Base-by-base conservation (phyloP, 257 asterid species). In the Salvia hispanica region DNA sequence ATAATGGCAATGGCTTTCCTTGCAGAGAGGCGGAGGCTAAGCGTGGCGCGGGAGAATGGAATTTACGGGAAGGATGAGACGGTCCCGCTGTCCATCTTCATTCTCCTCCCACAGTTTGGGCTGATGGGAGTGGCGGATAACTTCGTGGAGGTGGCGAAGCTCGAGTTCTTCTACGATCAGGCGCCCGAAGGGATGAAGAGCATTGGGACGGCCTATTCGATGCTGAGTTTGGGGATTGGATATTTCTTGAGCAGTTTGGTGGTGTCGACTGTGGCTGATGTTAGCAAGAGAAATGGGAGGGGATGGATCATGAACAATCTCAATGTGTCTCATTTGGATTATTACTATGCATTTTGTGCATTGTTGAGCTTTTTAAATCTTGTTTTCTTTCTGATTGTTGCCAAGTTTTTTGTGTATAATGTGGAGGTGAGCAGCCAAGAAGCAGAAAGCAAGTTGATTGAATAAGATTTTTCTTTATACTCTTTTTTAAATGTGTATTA, bases 131-230 rank as follows among this genome's bases (percentile, higher is more conserved):
- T n/a, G n/a, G n/a, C n/a, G n/a, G n/a, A n/a, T n/a, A n/a, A n/a
- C n/a, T n/a, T n/a, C n/a, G n/a, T n/a, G n/a, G n/a, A n/a, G n/a
- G n/a, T n/a, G n/a, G n/a, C n/a, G n/a, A n/a, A n/a, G n/a, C n/a
- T n/a, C n/a, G n/a, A 89, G 73, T 86, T 89, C 57, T 89, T 89
- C 77, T 89, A 89, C 9, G 95, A 89, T 7, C 96, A 86, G 8
- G 95, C 96, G 0, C 96, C 96, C 0, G 78, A 85, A 53, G 83
- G 87, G 6, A 86, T 89, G 96, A 89, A 90, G 72, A 88, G 95
- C 9, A 83, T 90, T 0, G 97, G 97, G 10, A 76, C 97, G 0
- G 82, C 97, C 0, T 90, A 90, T 47, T 86, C 75, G 9, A 90
- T 88, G 4, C 86, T 90, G 0, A 86, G 88, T 52, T 60, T 90